Evolutionary conservation across 257 asterid species (phyloP).

Genomic region (Pogostemon cablin): DNA sequence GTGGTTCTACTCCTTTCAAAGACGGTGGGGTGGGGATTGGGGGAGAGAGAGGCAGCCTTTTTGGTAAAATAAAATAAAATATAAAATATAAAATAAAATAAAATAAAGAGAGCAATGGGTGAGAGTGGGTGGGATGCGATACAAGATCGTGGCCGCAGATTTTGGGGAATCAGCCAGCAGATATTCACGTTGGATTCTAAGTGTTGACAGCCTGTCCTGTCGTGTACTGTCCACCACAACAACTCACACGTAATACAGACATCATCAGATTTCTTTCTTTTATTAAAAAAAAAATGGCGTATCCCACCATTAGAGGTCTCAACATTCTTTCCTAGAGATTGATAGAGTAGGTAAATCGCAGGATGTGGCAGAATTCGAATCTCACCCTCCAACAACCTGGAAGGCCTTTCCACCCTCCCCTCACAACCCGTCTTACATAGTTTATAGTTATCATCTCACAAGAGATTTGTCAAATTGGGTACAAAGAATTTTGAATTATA

Average conservation of each 20-base stretch:
- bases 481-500: too few relatives aligned
- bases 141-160: slow-evolving; percentile 53
- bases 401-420: too few relatives aligned
- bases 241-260: slow-evolving; percentile 24
- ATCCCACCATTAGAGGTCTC: too few relatives aligned
- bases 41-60: neutral
- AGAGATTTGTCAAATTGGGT: too few relatives aligned
- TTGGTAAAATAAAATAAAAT: neutral
- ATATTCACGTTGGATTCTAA: slow-evolving; percentile 42
- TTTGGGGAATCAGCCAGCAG: slow-evolving; percentile 37
- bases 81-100: neutral
- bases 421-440: too few relatives aligned
- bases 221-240: slow-evolving; percentile 40
- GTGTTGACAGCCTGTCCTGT: slow-evolving; percentile 46
- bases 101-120: neutral
- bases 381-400: too few relatives aligned
- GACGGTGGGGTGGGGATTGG: slow-evolving; percentile 6
- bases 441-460: too few relatives aligned
- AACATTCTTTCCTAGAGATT: too few relatives aligned
- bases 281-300: neutral
- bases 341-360: too few relatives aligned
- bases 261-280: slow-evolving; percentile 29
- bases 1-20: neutral
- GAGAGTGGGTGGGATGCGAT: slow-evolving; percentile 18
- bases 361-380: too few relatives aligned